Evolutionary conservation across 371 early-diverging fungal species (phyloP).

Genomic region (Rhizopus stolonifer): DNA sequence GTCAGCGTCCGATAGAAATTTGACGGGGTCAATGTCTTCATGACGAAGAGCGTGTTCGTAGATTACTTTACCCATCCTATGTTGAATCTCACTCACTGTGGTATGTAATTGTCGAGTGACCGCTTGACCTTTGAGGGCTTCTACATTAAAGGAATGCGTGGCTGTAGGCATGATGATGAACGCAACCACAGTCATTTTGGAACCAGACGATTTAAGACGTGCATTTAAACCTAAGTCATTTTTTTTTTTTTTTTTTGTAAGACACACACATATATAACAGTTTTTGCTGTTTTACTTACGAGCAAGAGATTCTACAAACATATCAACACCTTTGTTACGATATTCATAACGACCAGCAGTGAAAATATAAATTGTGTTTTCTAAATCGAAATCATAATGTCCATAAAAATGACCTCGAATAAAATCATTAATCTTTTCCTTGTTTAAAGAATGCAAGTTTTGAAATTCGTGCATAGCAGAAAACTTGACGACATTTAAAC

Average conservation of each 20-base stretch:
- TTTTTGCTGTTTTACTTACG: constrained; percentile 75
- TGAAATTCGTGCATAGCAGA: constrained; percentile 98
- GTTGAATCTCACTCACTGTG: constrained; percentile 85
- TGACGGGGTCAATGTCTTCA: constrained; percentile 55
- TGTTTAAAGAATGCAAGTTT: constrained; percentile 90
- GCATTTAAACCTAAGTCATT: constrained; percentile 71
- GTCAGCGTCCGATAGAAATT: constrained; percentile 83
- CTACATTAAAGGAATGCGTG: constrained; percentile 92
- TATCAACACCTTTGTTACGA: constrained; percentile 96
- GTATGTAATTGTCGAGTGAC: constrained; percentile 92
- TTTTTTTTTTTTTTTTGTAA: too few relatives aligned
- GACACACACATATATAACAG: too few relatives aligned
- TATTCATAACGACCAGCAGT: constrained; percentile 96
- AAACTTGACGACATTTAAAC: constrained; percentile 94
- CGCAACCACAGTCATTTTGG: constrained; percentile 90
- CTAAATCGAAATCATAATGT: constrained; percentile 90
- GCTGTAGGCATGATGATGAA: constrained; percentile 93
- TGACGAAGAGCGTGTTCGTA: constrained; percentile 77
- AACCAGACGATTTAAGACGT: constrained; percentile 78
- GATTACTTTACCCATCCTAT: constrained; percentile 81
- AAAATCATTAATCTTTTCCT: constrained; percentile 95
- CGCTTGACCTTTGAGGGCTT: constrained; percentile 95
- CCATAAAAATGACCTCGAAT: constrained; percentile 97
- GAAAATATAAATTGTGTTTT: constrained; percentile 96
- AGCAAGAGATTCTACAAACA: constrained; percentile 89